Base-by-base conservation (phyloP, 768 basidiomycete genomes). In the Sporobolomyces roseus region DNA sequence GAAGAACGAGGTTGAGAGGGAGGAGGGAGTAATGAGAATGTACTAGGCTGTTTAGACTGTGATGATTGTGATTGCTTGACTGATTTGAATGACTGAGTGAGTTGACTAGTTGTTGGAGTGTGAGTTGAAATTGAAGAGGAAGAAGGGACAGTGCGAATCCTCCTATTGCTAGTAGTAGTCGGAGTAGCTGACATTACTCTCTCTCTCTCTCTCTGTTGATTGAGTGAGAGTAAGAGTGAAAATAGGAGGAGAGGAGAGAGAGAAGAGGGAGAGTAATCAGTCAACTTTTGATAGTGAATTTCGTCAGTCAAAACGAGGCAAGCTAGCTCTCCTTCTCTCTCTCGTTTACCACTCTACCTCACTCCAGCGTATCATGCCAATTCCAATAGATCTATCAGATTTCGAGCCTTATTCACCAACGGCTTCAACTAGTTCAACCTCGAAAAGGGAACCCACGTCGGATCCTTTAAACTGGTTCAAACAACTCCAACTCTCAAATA, bases 21-120 rank as follows among this genome's bases (percentile, higher is more conserved):
- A 19, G 54, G 54, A 35, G 54, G 54, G 36, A 55, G 54, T 35
- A 55, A 36, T 13, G 33, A 35, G 36, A 55, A 55, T 3, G 30
- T 33, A 33, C 30, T 21, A n/a, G 35, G 45, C 16, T 53, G 21
- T 29, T 50, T 23, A 33, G 30, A 33, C 6, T 19, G 14, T 17
- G 8, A 30, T 33, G 12, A 32, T 32, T 8, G 25, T 17, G 50
- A 32, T 7, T 30, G n/a, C 13, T 32, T 9, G 52, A 16, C 29
- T 53, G 32, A 30, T 30, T 33, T 4, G 52, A 53, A 32, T 30
- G 25, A 27, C 10, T 27, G 25, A 29, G 14, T 32, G 50, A 23
- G 14, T 52, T 27, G 50, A 52, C 10, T 48, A 7, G 14, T 13
- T 48, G 46, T 17, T 19, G 50, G 30, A 27, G 50, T 27, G 50